These are phyloP conservation scores for Wickerhamiella azyma DNA, from an alignment of 805 yeast species.

Conservation along the genomic window DNA sequence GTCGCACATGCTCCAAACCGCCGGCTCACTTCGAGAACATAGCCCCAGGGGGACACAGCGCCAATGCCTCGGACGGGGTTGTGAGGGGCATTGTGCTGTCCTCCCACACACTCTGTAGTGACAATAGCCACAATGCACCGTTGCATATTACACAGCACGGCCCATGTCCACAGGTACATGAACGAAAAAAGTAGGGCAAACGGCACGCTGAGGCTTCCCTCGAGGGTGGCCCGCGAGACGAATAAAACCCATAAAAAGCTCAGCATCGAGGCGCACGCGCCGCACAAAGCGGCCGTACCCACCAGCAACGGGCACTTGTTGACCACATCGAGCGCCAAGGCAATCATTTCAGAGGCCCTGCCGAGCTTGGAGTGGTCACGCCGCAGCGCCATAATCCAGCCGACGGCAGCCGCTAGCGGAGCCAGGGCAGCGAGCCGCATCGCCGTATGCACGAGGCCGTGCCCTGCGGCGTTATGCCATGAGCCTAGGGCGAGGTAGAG, in stretches of 20 bases:
- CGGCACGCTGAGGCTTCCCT: constrained; percentile 17
- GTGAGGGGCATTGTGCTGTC: neutral
- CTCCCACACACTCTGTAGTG: constrained; percentile 26
- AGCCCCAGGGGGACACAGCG: too few relatives aligned
- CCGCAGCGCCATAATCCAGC: constrained; percentile 17
- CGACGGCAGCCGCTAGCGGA: constrained; percentile 13
- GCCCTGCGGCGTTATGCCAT: constrained; percentile 13
- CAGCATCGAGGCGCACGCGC: constrained; percentile 21
- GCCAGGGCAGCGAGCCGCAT: constrained; percentile 15
- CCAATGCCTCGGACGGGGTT: neutral
- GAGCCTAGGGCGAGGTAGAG: constrained; percentile 12
- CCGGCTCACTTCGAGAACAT: constrained; percentile 15
- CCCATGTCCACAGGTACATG: constrained; percentile 32
- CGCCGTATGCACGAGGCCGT: constrained; percentile 15
- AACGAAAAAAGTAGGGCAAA: constrained; percentile 23
- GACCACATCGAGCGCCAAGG: constrained; percentile 26
- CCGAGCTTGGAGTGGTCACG: constrained; percentile 13
- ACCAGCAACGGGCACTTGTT: constrained; percentile 23
- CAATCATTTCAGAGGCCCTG: constrained; percentile 23
- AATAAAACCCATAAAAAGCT: constrained; percentile 28
- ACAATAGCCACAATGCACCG: constrained; percentile 26
- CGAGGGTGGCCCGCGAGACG: constrained; percentile 23
- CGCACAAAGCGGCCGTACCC: constrained; percentile 21
- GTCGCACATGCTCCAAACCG: constrained; percentile 28
- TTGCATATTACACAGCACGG: constrained; percentile 27